Evolutionary conservation across 164 flowering plant species (phyloP), one percentile per base, ranked within the genome.

Genomic region (Piper longum): DNA sequence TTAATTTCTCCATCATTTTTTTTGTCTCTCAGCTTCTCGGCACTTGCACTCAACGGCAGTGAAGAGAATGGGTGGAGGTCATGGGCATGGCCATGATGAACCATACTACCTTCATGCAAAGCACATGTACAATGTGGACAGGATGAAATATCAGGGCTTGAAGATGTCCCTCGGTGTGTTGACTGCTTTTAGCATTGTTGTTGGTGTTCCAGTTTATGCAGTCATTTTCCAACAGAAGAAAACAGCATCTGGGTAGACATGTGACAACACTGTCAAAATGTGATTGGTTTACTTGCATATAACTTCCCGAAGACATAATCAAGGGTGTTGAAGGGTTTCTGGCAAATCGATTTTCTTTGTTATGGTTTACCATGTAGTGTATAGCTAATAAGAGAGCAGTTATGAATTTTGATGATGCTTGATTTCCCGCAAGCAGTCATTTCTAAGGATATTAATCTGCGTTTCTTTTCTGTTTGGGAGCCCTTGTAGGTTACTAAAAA

Each of bases 101-200:
- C 91, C 95, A 62, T 83, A 45, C 66, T 89, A 91, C 72, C 64
- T 89, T 19, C 98, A 91, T 61, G 90, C 96, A 0, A 86, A 89
- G 73, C 98, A 89, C 77, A 91, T 91, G 98, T 91, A 91, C 76
- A 89, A 91, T 81, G 77, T 91, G 84, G 96, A 89, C 76, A 83
- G 84, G 80, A 88, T 93, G 96, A 84, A 78, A 57, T 56, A 81
- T 66, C 92, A 83, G 74, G 62, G 54, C 51, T 56, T 93, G 68
- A 85, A 72, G 71, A 75, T 93, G 82, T 59, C 80, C 42, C 81
- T 90, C 56, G 83, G 69, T 16, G 98, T 93, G 51, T 73, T 83
- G 58, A 66, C 84, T 67, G 89, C 80, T 62, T 79, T 90, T 74
- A 72, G 85, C 79, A 85, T 89, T 65, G 98, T 95, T 26, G 89